Evolutionary conservation across 768 basidiomycete species (phyloP).

Genomic region (Lanmaoa rubissima): DNA sequence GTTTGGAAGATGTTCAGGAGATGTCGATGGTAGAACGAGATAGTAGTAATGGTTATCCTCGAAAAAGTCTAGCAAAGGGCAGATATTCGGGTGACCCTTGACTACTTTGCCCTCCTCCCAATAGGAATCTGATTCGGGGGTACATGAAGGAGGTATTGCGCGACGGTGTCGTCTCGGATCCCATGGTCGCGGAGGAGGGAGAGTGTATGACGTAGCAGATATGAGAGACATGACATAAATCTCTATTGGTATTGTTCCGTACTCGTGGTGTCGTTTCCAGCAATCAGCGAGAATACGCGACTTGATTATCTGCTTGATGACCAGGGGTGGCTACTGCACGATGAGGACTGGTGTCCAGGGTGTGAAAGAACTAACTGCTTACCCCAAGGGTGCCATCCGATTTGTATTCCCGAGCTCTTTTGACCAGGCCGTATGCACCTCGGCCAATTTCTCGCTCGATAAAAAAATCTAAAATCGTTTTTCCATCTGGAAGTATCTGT

Average conservation of each 20-base stretch:
- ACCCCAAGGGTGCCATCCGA: conserved; percentile 81
- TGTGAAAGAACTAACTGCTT: conserved; percentile 35
- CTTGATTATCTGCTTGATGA: conserved; percentile 99
- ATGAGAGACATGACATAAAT: conserved; percentile 92
- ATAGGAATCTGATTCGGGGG: conserved; percentile 25
- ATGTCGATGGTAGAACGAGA: conserved; percentile 79
- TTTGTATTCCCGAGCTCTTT: conserved; percentile 78
- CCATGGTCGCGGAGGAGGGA: conserved; percentile 82
- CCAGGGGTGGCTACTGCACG: conserved; percentile 66
- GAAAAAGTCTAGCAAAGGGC: conserved; percentile 93
- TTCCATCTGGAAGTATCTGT: conserved; percentile 45
- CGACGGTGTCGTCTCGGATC: conserved; percentile 57
- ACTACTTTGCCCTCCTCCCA: conserved; percentile 73
- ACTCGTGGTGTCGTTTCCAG: conserved; percentile 95
- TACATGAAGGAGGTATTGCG: conserved; percentile 22
- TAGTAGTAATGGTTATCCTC: conserved; percentile 97
- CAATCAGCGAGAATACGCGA: conserved; percentile 98
- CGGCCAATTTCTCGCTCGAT: conserved; percentile 88
- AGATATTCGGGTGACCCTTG: conserved; percentile 94
- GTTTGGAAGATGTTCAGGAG: conserved; percentile 53
- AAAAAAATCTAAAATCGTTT: conserved; percentile 81
- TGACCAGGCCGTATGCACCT: conserved; percentile 95
- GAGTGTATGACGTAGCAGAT: conserved; percentile 74
- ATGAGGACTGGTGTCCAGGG: conserved; percentile 5
- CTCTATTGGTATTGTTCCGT: conserved; percentile 98